A percentile compares a stretch with the other conserved stretches of the same genome.
Evolutionary conservation across 1,139 yeast species (phyloP).

Genomic region (Diutina scorzettiae): DNA sequence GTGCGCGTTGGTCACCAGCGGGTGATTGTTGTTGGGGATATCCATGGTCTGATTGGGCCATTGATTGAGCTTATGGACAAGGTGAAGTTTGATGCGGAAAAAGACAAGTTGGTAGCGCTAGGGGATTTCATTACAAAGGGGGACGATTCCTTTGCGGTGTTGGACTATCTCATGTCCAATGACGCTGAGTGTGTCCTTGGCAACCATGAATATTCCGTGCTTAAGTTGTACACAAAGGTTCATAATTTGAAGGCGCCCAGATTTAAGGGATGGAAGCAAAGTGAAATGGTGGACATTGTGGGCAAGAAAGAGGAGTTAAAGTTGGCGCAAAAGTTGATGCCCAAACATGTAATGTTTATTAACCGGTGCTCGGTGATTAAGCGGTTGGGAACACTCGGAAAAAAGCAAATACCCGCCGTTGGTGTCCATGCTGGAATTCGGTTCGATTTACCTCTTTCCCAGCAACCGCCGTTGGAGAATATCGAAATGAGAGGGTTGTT

Average conservation of each 20-base stretch:
- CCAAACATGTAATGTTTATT: slow-evolving; percentile 49
- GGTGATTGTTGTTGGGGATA: slow-evolving; percentile 68
- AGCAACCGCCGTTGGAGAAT: slow-evolving; percentile 52
- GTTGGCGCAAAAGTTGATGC: slow-evolving; percentile 46
- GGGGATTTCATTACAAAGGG: slow-evolving; percentile 90
- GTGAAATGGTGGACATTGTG: not conserved
- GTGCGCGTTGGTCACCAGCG: slow-evolving; percentile 16
- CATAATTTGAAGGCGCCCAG: slow-evolving; percentile 35
- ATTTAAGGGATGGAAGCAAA: slow-evolving; percentile 8
- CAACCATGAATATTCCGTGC: slow-evolving; percentile 68
- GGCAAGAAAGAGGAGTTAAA: slow-evolving; percentile 41
- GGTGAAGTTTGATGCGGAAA: slow-evolving; percentile 27
- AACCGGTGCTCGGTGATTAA: slow-evolving; percentile 52
- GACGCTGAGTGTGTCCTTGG: slow-evolving; percentile 70
- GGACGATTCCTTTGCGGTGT: slow-evolving; percentile 55
- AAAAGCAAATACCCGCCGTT: slow-evolving; percentile 13
- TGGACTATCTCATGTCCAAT: slow-evolving; percentile 53
- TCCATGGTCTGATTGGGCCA: slow-evolving; percentile 66
- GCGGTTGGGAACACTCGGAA: slow-evolving; percentile 34
- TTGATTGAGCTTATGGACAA: slow-evolving; percentile 39
- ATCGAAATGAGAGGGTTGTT: slow-evolving; percentile 53
- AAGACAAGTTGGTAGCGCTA: slow-evolving; percentile 54
- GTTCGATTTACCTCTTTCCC: slow-evolving; percentile 45
- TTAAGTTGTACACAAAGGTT: slow-evolving; percentile 47
- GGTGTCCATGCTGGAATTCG: slow-evolving; percentile 75